Evolutionary conservation across 2,329 filamentous ascomycete species (phyloP), one percentile per base, ranked within the genome.

Genomic region (Calonectria fujianensis): DNA sequence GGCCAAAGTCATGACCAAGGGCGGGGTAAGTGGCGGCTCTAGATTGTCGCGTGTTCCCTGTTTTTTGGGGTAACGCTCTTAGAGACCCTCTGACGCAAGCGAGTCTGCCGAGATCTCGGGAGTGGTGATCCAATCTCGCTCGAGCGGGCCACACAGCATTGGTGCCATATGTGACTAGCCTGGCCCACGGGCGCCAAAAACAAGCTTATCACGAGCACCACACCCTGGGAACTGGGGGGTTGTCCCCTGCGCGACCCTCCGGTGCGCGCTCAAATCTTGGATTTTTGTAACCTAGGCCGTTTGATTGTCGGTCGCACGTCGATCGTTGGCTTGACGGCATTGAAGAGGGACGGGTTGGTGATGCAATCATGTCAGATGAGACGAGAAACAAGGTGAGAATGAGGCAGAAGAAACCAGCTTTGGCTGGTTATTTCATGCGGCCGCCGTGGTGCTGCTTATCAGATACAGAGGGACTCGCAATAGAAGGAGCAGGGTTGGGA

Each of bases 71-170:
- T 18, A 41, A 41, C 57, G 14, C 35, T 29, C 27, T 63, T 24
- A 37, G 9, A 39, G n/a, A 61, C 32, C 35, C 35, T 41, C 35
- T 61, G 35, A 61, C 57, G 57, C 57, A 61, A 61, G 57, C 35
- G 41, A 61, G 57, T 10, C 35, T 14, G 14, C 32, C n/a, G 32
- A 61, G 57, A 39, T 24, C 57, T n/a, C 11, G 3, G 35, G 18
- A 41, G 57, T 63, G 35, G 37, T 61, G 57, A 61, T 61, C 57
- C 4, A 54, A 54, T 54, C 51, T 54, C 29, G 51, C 29, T 32
- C 51, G 6, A 35, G 29, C 16, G 31, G 52, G 52, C 52, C 52
- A 29, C 31, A 35, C 52, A 37, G 20, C 11, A 41, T 3, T 4
- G 7, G 41, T 48, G 41, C 31, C 50, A 29, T 18, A 29, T 16